phyloP scores from a whole-genome alignment of 2,329 filamentous ascomycete genomes.

The Neonectria ditissima region DNA sequence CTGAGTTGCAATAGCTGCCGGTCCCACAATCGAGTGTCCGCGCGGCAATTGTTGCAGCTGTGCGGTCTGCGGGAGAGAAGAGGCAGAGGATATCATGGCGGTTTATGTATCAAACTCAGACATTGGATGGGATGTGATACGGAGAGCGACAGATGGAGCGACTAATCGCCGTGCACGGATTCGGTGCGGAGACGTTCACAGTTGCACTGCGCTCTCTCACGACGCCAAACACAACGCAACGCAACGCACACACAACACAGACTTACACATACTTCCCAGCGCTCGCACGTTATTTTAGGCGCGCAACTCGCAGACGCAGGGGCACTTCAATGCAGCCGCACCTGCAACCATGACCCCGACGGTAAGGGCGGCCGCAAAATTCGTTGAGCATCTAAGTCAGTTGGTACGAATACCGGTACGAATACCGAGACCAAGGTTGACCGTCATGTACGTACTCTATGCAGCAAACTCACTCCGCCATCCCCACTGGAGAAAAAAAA shows the following conservation, averaged over 20 bases:
- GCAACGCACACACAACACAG: too few species aligned
- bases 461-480: slow-evolving; percentile 23
- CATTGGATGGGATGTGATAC: slow-evolving; percentile 9
- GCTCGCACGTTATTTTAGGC: slow-evolving; percentile 25
- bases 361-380: slow-evolving; percentile 31
- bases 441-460: slow-evolving; percentile 24
- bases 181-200: slow-evolving; percentile 17
- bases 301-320: slow-evolving; percentile 25
- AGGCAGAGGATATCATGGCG: slow-evolving; percentile 19
- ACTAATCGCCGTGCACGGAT: not conserved
- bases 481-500: not conserved
- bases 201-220: slow-evolving; percentile 12
- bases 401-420: not conserved
- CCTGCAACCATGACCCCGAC: slow-evolving; percentile 29
- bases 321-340: slow-evolving; percentile 24
- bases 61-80: slow-evolving; percentile 23
- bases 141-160: not conserved
- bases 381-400: slow-evolving; percentile 16
- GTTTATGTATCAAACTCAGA: slow-evolving; percentile 28
- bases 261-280: slow-evolving; percentile 16
- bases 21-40: slow-evolving; percentile 37
- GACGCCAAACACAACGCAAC: slow-evolving; percentile 13
- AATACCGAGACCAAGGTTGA: slow-evolving; percentile 12
- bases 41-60: slow-evolving; percentile 27
- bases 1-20: slow-evolving; percentile 36